A percentile compares a stretch with the other conserved stretches of the same genome.
These are phyloP conservation scores for Aspergillus pseudonomiae DNA, from an alignment of 2,329 filamentous ascomycete genomes.

Conservation along the genomic window DNA sequence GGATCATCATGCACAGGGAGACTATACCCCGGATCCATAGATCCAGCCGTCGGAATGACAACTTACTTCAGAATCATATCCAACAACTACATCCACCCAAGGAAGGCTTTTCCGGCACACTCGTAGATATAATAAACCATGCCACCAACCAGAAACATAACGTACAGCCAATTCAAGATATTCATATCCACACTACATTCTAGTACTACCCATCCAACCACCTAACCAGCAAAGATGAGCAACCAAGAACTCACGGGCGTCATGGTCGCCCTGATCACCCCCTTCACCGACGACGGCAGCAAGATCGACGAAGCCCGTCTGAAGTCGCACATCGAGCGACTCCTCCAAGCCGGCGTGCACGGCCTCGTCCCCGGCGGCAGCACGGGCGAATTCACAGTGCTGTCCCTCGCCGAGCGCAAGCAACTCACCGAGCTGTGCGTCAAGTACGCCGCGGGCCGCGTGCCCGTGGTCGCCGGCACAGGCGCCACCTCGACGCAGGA, in stretches of 20 bases:
- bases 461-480: slow-evolving; percentile 34
- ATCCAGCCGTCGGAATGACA: neutral
- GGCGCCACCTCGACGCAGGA: slow-evolving; percentile 49
- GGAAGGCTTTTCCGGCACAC: neutral
- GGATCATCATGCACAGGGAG: neutral
- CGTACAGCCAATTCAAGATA: neutral
- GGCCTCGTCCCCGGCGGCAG: slow-evolving; percentile 56
- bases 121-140: neutral
- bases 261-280: slow-evolving; percentile 54
- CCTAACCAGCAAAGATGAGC: slow-evolving; percentile 13
- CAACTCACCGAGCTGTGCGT: slow-evolving; percentile 42
- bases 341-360: slow-evolving; percentile 51
- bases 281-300: slow-evolving; percentile 49
- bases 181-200: neutral
- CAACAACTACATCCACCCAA: neutral
- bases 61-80: neutral
- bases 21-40: neutral
- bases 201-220: too few relatives aligned
- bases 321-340: slow-evolving; percentile 50
- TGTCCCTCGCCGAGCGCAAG: slow-evolving; percentile 51
- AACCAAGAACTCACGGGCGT: slow-evolving; percentile 40
- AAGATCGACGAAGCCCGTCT: slow-evolving; percentile 46
- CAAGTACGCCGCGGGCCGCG: slow-evolving; percentile 29
- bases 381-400: slow-evolving; percentile 54
- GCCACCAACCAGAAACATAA: neutral